Conservation (phyloP, 1,139 yeast species). For the Kodamaea plutei region DNA sequence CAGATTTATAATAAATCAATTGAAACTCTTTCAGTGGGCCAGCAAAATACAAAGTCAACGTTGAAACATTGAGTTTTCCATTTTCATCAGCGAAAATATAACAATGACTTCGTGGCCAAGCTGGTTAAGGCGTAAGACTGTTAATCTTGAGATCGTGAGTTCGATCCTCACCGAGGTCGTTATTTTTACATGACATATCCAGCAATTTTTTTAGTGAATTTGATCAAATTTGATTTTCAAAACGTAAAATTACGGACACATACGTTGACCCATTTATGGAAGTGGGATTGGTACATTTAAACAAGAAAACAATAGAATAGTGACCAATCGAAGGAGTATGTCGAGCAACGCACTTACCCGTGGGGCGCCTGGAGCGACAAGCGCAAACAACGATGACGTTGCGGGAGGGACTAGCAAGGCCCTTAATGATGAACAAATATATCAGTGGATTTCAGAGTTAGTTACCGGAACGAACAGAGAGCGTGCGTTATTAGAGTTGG, state of each 20-base stretch:
- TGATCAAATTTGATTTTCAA: too few relatives aligned
- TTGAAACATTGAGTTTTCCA: too few relatives aligned
- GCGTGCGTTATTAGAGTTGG: constrained; percentile 85
- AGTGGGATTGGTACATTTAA: too few relatives aligned
- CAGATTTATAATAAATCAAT: too few relatives aligned
- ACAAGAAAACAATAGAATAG: background rate
- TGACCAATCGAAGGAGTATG: constrained; percentile 5
- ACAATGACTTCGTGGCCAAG: constrained; percentile 48
- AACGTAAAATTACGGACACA: too few relatives aligned
- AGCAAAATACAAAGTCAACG: too few relatives aligned
- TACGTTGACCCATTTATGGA: too few relatives aligned
- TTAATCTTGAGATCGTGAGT: constrained; percentile 46
- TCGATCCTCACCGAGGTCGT: constrained; percentile 46
- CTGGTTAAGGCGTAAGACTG: constrained; percentile 55
- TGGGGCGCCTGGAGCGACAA: constrained; percentile 4
- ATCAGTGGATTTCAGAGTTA: constrained; percentile 84
- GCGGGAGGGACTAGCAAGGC: constrained; percentile 46
- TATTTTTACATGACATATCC: constrained; percentile 4
- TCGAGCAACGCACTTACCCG: constrained; percentile 6
- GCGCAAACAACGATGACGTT: background rate
- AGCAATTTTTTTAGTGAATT: background rate
- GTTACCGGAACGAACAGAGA: constrained; percentile 89
- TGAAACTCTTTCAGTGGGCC: too few relatives aligned
- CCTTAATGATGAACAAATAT: constrained; percentile 79
- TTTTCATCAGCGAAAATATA: too few relatives aligned